Evolutionary conservation across 2,329 filamentous ascomycete genomes (phyloP).

Genomic region (Colletotrichum cereale): DNA sequence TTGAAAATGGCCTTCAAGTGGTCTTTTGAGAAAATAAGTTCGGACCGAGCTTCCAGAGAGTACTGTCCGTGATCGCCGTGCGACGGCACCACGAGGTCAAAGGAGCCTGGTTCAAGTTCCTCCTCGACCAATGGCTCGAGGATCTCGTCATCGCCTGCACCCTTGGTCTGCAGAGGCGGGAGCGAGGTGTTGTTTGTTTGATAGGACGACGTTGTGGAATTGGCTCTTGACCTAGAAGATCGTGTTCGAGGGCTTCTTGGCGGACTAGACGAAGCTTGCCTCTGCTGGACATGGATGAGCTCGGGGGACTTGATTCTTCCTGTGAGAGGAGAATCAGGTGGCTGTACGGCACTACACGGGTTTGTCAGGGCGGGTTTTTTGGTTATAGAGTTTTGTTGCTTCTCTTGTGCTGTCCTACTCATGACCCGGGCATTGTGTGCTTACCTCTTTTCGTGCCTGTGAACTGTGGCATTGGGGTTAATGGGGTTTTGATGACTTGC

Average conservation of each 20-base stretch:
- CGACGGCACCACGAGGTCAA: constrained; percentile 49
- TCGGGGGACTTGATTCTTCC: constrained; percentile 38
- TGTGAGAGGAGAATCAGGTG: constrained; percentile 6
- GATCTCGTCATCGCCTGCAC: constrained; percentile 45
- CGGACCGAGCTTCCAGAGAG: constrained; percentile 73
- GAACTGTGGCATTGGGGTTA: constrained; percentile 18
- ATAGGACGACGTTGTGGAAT: constrained; percentile 47
- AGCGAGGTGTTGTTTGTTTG: constrained; percentile 45
- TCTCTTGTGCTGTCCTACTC: neutral
- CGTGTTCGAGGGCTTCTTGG: constrained; percentile 46
- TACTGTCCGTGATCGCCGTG: constrained; percentile 48
- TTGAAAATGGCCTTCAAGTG: constrained; percentile 76
- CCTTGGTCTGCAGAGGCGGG: constrained; percentile 44
- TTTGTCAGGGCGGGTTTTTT: neutral
- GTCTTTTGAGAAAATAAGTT: constrained; percentile 73
- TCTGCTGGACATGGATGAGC: constrained; percentile 39
- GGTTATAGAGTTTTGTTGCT: neutral
- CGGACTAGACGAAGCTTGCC: constrained; percentile 44
- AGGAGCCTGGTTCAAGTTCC: constrained; percentile 54
- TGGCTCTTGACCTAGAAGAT: constrained; percentile 46
- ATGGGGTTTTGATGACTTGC: constrained; percentile 26
- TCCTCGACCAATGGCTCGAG: constrained; percentile 53
- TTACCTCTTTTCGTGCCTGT: constrained; percentile 25
- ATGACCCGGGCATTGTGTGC: neutral
- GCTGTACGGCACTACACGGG: constrained; percentile 6